Evolutionary conservation across 768 basidiomycete genomes (phyloP), one percentile per base, ranked within the genome.

Genomic region (Phylloporus arenicola): DNA sequence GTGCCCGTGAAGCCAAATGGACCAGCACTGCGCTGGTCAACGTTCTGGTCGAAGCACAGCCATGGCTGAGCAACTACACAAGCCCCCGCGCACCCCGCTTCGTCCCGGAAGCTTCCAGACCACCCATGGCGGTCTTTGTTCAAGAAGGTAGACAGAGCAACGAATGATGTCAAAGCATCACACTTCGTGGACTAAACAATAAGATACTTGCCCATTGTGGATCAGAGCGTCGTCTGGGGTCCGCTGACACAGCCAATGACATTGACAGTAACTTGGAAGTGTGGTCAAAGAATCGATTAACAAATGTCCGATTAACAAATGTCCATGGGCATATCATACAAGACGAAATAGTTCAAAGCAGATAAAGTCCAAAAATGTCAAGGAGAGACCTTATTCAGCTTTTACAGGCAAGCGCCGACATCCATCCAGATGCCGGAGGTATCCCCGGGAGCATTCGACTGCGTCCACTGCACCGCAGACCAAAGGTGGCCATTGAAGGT

Each of bases 371-470:
- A 38, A 38, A 24, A 37, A 38, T 22, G 40, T 35, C n/a, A n/a
- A n/a, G n/a, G n/a, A n/a, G n/a, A n/a, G n/a, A n/a, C n/a, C n/a
- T n/a, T n/a, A n/a, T n/a, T n/a, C 6, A 25, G 6, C 27, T 7
- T 29, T 38, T 19, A 68, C 24, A 52, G 48, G 34, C 64, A 65
- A 3, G 33, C 54, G 3, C 64, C 64, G 2, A 34, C 11, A 14
- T 62, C 57, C 37, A 52, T 29, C 67, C 67, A 66, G 16, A 53
- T 47, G 12, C 66, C 64, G 6, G 64, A 67, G 2, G 51, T 10
- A 12, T 64, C 64, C 2, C 62, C 64, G 0, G 64, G 67, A 7
- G 20, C 0, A 30, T 66, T 66, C 0, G 62, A 50, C 24, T 43
- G 0, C 0, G 48, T 48, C 64, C 64, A 68, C 45, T 67, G 62